Evolutionary conservation across 352 stramenopile genomes (phyloP), one percentile per base, ranked within the genome.

Genomic region (Phytophthora rubi): DNA sequence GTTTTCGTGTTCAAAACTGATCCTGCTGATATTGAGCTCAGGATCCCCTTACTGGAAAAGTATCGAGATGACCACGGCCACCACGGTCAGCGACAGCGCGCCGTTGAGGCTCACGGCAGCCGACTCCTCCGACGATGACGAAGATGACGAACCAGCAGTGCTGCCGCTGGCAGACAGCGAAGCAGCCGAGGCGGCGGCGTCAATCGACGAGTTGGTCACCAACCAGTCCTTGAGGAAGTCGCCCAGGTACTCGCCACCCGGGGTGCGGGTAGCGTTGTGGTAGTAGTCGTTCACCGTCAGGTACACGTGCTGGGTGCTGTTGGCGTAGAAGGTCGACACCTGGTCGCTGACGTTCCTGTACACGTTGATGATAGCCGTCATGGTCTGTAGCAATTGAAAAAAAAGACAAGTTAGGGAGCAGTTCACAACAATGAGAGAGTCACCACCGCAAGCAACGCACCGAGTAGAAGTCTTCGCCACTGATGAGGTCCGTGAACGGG

Each of bases 401-500:
- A 15, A 51, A 47, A 48, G 16, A 44, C 32, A 52, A 35, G 5
- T 51, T 1, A 70, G 49, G 53, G 9, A 47, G 2, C 4, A 18
- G 35, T 32, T 39, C 26, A 55, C 26, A 28, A 45, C 1, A 51
- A 65, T 8, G 6, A 30, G 6, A 30, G 6, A 26, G 7, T 2
- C 39, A 26, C 23, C 23, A 26, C 23, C 23, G 49, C 18, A 35
- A 48, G 54, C 35, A 16, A 79, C 71, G 62, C 51, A 79, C 73
- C 15, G 70, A 70, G 73, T 78, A 92, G 56, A 91, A 93, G 71
- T 86, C 73, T 8, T 81, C 70, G 21, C 64, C 70, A 37, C 64
- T 81, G 67, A 92, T 88, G 39, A 85, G 65, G 53, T 87, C 55
- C 4, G 44, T 65, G 71, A 91, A 90, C 18, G 81, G 85, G 62